Evolutionary conservation across 208 protist genomes (phyloP).

Genomic region (Borovskyia barvae): DNA sequence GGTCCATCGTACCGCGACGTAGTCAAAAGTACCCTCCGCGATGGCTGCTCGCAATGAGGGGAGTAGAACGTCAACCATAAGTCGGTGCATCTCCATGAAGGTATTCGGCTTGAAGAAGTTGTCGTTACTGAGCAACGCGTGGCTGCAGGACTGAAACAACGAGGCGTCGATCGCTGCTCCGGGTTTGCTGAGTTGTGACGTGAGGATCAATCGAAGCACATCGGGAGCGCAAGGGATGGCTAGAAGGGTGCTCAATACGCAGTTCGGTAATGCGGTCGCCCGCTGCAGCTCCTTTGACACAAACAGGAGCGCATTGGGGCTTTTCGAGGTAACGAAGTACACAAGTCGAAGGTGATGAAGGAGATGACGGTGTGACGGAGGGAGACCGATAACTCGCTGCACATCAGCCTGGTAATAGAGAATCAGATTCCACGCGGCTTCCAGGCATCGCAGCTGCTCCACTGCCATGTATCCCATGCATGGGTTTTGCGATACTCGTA

Average conservation of each 20-base stretch:
- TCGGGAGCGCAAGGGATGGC: slow-evolving; percentile 16
- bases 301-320: slow-evolving; percentile 10
- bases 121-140: slow-evolving; percentile 69
- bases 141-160: slow-evolving; percentile 30
- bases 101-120: slow-evolving; percentile 51
- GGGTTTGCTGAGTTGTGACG: slow-evolving; percentile 18
- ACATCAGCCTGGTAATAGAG: slow-evolving; percentile 4
- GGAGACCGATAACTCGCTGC: slow-evolving; percentile 5
- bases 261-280: neutral
- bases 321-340: neutral
- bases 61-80: slow-evolving; percentile 33
- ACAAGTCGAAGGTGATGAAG: slow-evolving; percentile 22
- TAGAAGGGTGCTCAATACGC: slow-evolving; percentile 19
- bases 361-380: slow-evolving; percentile 1
- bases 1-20: slow-evolving; percentile 63
- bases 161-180: slow-evolving; percentile 9
- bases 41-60: slow-evolving; percentile 4
- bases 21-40: slow-evolving; percentile 32
- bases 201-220: slow-evolving; percentile 29
- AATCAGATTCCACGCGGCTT: slow-evolving; percentile 2
- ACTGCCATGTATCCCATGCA: slow-evolving; percentile 27
- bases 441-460: slow-evolving; percentile 20
- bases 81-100: slow-evolving; percentile 50
- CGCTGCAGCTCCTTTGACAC: slow-evolving; percentile 5
- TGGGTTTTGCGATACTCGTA: slow-evolving; percentile 16